Evolutionary conservation across 2,329 filamentous ascomycete genomes (phyloP), one percentile per base, ranked within the genome.

Genomic region (Aspergillus intermedius): DNA sequence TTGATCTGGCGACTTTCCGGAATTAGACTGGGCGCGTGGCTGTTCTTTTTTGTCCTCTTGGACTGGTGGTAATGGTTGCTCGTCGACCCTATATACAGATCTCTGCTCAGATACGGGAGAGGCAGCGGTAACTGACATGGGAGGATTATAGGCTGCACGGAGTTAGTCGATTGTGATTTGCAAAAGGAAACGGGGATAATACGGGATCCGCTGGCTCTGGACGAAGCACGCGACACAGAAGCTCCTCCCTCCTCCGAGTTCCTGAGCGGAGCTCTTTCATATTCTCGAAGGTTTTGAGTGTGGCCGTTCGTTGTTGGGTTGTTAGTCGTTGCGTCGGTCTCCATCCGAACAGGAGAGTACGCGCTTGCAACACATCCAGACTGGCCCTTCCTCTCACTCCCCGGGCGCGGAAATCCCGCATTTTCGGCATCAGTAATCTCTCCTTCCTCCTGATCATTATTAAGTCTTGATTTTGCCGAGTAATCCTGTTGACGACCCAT

Each of bases 371-470:
- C 17, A 22, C n/a, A 13, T 17, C 15, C 34, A 17, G 34, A 6
- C 34, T 7, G 25, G 25, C 25, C 7, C 15, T 19, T 44, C n/a
- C 10, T 15, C n/a, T n/a, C 7, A 15, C 30, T 45, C 13, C 19
- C 49, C 13, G 49, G 37, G 7, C 39, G 40, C 7, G 40, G 40
- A 15, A 42, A 19, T 6, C 21, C 25, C 12, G 37, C 40, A 8
- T 78, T 75, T 57, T 85, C 82, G 15, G 76, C 79, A 58, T 91
- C 88, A 54, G 82, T 87, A 25, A 93, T 65, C 64, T 94, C 88
- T 13, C 86, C 87, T 59, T 94, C 88, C 60, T 93, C 87, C 48
- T 71, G 71, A 49, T 78, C 76, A 47, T 66, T 65, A 42, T 74
- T 64, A 44, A 65, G 55, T 25, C 64, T 60, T 13, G 65, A 60